Base-by-base conservation (phyloP, 495 filamentous ascomycete genomes). In the Tirmania nivea region DNA sequence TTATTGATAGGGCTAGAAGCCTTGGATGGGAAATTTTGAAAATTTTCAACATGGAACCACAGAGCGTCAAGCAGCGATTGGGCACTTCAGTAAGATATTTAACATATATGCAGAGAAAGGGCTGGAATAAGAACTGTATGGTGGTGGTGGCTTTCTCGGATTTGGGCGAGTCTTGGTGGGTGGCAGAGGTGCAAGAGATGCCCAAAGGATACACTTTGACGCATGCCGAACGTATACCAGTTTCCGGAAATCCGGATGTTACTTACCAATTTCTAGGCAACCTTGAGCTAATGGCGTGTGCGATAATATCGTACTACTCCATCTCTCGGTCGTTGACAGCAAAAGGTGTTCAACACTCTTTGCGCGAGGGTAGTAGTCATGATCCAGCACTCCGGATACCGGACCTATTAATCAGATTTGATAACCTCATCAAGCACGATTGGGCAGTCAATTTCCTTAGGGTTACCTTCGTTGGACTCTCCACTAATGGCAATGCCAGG, bases 131-230 rank as follows among this genome's bases (percentile, higher is more conserved):
- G 34, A 70, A 75, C 53, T 90, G 84, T 83, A 72, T 78, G 56
- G 66, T 84, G 48, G 74, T 78, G 48, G 73, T 81, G 48, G 80
- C 73, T 51, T 73, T 81, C 59, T 81, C 79, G 64, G 72, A 83
- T 65, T 75, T 75, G 58, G 83, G 84, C 39, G 83, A 90, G 65
- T 70, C 68, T 34, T 90, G 83, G 80, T 88, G 79, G 75, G 66
- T 87, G 53, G 65, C 82, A 35, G 77, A 81, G 65, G 59, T 80
- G 72, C 59, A 61, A 47, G 66, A 65, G 52, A 48, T 68, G 19
- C 57, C 56, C 8, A 56, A 54, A 11, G 57, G 57, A 45, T 64
- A 57, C 55, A 59, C 53, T 8, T 59, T 65, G 50, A 54, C 55
- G 20, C 39, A 54, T 11, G 56, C 59, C 12, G 50, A 57, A 16